Percentiles rank a stretch among this genome's conserved stretches.
These are phyloP conservation scores for Smittium mucronatum DNA, from an alignment of 371 early-diverging fungal genomes.

Conservation along the genomic window DNA sequence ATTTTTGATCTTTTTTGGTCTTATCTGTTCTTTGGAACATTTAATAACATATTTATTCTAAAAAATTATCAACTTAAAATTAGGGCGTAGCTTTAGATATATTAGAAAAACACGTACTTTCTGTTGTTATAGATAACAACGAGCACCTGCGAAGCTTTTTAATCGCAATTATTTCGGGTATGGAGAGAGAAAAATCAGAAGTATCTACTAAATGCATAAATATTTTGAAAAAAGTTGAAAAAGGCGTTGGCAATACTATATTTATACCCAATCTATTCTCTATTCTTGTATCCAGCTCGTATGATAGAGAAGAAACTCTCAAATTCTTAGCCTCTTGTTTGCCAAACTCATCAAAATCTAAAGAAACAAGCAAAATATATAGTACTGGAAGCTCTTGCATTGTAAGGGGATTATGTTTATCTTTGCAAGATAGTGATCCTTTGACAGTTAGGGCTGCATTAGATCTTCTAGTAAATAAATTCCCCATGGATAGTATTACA, in stretches of 20 bases:
- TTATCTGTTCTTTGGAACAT: too few relatives aligned
- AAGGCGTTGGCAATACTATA: slow-evolving; percentile 51
- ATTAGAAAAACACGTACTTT: slow-evolving; percentile 58
- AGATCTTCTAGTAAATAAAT: slow-evolving; percentile 67
- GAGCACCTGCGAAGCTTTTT: slow-evolving; percentile 69
- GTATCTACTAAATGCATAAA: slow-evolving; percentile 59
- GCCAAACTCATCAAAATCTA: slow-evolving; percentile 48
- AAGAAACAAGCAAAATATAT: slow-evolving; percentile 51
- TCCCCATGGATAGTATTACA: slow-evolving; percentile 38
- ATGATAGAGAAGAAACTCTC: slow-evolving; percentile 54
- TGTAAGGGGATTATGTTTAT: slow-evolving; percentile 61
- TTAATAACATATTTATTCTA: too few relatives aligned
- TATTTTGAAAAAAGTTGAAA: slow-evolving; percentile 53
- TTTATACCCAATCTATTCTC: slow-evolving; percentile 76
- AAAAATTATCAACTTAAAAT: too few relatives aligned
- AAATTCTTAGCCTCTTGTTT: slow-evolving; percentile 62
- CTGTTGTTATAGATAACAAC: slow-evolving; percentile 50
- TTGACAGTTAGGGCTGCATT: slow-evolving; percentile 76
- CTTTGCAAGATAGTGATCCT: slow-evolving; percentile 52
- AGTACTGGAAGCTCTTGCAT: slow-evolving; percentile 60
- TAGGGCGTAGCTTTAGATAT: slow-evolving; percentile 61
- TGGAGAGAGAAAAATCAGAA: slow-evolving; percentile 87
- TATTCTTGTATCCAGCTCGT: slow-evolving; percentile 52
- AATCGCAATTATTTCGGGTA: slow-evolving; percentile 66
- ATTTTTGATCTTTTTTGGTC: too few relatives aligned